Evolutionary conservation across 306 rosid species (phyloP), one percentile per base, ranked within the genome.

Genomic region (Dalbergia cultrata): DNA sequence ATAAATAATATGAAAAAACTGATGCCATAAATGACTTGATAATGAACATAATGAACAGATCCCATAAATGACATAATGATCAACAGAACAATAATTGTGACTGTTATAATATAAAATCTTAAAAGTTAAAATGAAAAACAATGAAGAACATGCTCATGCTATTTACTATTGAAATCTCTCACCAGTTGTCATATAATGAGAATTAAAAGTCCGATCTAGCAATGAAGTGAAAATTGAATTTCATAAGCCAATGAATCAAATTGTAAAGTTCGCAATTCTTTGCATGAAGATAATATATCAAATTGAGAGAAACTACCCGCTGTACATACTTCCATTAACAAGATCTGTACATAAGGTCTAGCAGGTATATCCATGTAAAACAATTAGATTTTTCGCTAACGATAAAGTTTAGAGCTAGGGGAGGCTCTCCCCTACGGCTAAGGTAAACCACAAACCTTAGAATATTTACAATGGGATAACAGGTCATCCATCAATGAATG

Each of bases 191-290:
- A 74, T 14, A 58, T 35, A 33, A 72, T 18, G 45, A 72, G 45
- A 72, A 56, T 72, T 19, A 13, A 56, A 72, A 56, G 37, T 73
- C 49, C 14, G 37, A 13, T 56, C 63, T 8, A 14, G 22, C 54
- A 73, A 8, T 64, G 9, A 57, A 73, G 18, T 35, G 54, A 72
- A 56, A 72, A 13, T 22, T 10, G 57, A 58, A 7, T 73, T 50
- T 19, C 53, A 19, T 44, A 56, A 56, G 14, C 67, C 67, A 73
- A 67, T 4, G 31, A 26, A 26, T 75, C 16, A 59, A 57, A 59
- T 52, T 59, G 17, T 59, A 54, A 59, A 7, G 31, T 58, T 58
- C 31, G 34, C 70, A 13, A 13, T 21, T 16, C 58, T 59, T 43
- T 41, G 69, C 6, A 58, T 8, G 9, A 44, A 74, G 71, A 7